Evolutionary conservation across 805 yeast genomes (phyloP).

Genomic region (Candida alai): DNA sequence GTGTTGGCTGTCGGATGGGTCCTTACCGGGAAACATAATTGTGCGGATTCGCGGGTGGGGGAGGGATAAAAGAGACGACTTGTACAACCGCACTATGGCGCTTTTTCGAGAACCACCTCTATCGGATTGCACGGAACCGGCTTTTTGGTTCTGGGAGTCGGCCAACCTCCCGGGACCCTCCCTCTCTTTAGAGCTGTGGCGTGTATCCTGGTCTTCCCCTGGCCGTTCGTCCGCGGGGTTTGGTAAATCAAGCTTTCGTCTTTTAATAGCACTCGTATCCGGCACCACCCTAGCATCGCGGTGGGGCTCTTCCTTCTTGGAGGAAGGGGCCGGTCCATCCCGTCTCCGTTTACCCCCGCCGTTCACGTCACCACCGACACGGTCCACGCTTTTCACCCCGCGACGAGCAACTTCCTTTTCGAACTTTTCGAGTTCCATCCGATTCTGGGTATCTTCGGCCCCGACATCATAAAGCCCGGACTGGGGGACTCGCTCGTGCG

Average conservation of each 20-base stretch:
- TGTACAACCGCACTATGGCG: too few relatives aligned
- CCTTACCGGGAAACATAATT: too few relatives aligned
- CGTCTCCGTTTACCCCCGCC: constrained; percentile 13
- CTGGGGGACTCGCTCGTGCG: constrained; percentile 68
- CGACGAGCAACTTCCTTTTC: constrained; percentile 37
- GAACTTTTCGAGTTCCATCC: constrained; percentile 36
- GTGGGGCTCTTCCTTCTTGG: constrained; percentile 16
- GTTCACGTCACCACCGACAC: constrained; percentile 22
- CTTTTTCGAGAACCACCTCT: too few relatives aligned
- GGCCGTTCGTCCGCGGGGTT: constrained; percentile 13
- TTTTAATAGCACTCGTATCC: constrained; percentile 20
- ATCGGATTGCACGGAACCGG: too few relatives aligned
- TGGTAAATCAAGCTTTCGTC: constrained; percentile 26
- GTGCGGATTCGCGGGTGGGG: too few relatives aligned
- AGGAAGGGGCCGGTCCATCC: too few relatives aligned
- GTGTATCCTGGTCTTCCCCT: constrained; percentile 23
- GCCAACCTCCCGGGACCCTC: too few relatives aligned
- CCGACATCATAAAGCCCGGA: constrained; percentile 65
- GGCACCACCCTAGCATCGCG: constrained; percentile 22
- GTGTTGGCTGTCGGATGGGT: too few relatives aligned
- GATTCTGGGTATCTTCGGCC: constrained; percentile 50
- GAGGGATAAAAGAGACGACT: too few relatives aligned
- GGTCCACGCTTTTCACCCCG: constrained; percentile 40
- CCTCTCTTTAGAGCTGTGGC: too few relatives aligned
- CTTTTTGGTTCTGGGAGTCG: too few relatives aligned